Base-by-base conservation (phyloP, 129 eudicot species). In the Artemisia argyi region DNA sequence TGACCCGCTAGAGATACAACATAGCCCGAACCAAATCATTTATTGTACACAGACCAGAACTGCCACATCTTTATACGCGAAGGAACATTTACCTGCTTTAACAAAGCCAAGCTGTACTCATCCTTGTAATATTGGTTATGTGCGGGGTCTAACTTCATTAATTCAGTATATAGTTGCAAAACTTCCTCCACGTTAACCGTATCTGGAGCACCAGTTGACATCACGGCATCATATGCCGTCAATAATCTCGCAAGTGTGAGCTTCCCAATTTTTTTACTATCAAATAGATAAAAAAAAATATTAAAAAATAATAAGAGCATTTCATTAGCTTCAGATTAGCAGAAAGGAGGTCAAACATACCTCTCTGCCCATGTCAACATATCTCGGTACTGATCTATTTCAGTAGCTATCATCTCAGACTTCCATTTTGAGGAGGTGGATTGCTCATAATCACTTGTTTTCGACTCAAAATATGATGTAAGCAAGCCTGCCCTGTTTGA, bases 181-280 rank as follows among this genome's bases (percentile, higher is more conserved):
- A 84, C 80, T 76, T 90, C 97, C 66, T 83, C 87, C 54, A 67
- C 75, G 32, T 81, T 74, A 65, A 69, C 56, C 70, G 69, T 56
- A 56, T 63, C 74, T 59, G 48, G 64, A 66, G 73, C 62, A 13
- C 65, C 53, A 52, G 65, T 60, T 24, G 85, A 78, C 26, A 60
- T 57, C 84, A 90, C 76, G 32, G 86, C 83, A 83, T 84, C 88
- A 20, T 78, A 88, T 52, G 96, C 97, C 79, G 73, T 83, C 89
- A 90, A 79, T 66, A 94, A 81, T 86, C 97, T 90, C 2, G 99
- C 99, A 74, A 94, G 93, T 61, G 96, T 90, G 61, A 88, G 93
- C 85, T 88, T 94, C 19, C 96, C 99, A 61, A 94, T 94, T 88
- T 90, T 94, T 35, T 35, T 35, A 80, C 99, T 94, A 71, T 82